A percentile compares a stretch with the other conserved stretches of the same genome.
Evolutionary conservation across 1,284 basidiomycete species (phyloP).

Genomic region (Coriolopsis trogii): DNA sequence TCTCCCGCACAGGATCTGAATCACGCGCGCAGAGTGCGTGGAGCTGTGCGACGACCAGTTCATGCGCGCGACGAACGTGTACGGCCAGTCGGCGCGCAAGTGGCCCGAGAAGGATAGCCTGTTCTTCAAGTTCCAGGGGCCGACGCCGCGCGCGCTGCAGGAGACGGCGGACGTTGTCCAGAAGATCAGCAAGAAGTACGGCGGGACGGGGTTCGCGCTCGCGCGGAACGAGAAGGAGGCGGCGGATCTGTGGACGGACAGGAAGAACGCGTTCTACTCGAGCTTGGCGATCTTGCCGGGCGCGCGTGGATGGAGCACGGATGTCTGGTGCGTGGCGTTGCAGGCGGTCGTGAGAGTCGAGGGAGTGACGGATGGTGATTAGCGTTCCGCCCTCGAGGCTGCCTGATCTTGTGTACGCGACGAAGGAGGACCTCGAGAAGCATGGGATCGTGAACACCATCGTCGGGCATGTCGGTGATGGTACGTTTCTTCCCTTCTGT

Average conservation of each 20-base stretch:
- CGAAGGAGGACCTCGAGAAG: slow-evolving; percentile 6
- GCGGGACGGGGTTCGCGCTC: slow-evolving; percentile 71
- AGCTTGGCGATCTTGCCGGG: slow-evolving; percentile 70
- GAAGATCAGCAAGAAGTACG: slow-evolving; percentile 62
- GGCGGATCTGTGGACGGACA: slow-evolving; percentile 78
- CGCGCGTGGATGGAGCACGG: slow-evolving; percentile 76
- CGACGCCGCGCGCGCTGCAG: slow-evolving; percentile 57
- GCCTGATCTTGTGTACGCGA: slow-evolving; percentile 30
- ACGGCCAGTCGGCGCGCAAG: slow-evolving; percentile 56
- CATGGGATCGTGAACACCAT: slow-evolving; percentile 5
- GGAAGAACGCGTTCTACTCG: slow-evolving; percentile 84
- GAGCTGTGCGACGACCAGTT: slow-evolving; percentile 77
- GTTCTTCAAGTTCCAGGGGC: slow-evolving; percentile 90
- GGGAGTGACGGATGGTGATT: background rate
- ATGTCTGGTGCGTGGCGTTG: slow-evolving; percentile 71
- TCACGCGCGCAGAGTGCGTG: slow-evolving; percentile 54
- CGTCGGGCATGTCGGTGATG: slow-evolving; percentile 10
- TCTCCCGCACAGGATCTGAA: background rate
- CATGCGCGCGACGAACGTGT: slow-evolving; percentile 72
- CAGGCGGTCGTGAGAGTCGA: background rate
- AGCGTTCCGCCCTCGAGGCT: slow-evolving; percentile 84
- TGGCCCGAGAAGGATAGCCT: slow-evolving; percentile 77
- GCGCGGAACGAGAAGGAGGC: slow-evolving; percentile 73
- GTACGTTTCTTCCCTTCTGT: background rate
- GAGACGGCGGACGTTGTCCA: slow-evolving; percentile 67